phyloP scores from a whole-genome alignment of 139 green algal species.

The Haematococcus lacustris region DNA sequence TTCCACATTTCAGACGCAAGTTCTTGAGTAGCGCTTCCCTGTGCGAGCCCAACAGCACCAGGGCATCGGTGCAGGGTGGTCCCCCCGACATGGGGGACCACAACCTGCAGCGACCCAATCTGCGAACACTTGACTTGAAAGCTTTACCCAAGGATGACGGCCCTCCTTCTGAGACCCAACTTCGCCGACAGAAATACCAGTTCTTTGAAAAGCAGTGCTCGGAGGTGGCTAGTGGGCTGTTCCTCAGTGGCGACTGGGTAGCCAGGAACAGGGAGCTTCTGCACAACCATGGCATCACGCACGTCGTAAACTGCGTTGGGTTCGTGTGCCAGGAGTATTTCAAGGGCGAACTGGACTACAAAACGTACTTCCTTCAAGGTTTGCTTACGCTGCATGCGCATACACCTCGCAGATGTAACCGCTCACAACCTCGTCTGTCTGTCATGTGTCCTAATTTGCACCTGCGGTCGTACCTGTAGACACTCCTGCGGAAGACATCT shows the following conservation, averaged over 20 bases:
- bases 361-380: constrained; percentile 85
- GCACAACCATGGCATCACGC: constrained; percentile 69
- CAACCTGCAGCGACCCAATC: constrained; percentile 8
- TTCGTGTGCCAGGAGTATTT: constrained; percentile 84
- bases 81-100: too few relatives aligned
- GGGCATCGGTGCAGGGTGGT: too few relatives aligned
- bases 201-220: constrained; percentile 69
- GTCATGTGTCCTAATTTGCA: too few relatives aligned
- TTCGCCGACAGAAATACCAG: constrained; percentile 58
- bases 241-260: constrained; percentile 77
- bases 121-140: constrained; percentile 39
- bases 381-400: too few relatives aligned
- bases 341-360: constrained; percentile 72
- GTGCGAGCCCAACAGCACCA: too few relatives aligned
- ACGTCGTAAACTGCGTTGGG: constrained; percentile 95
- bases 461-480: too few relatives aligned
- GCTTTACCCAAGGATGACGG: constrained; percentile 44
- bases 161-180: constrained; percentile 50
- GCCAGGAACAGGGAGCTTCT: constrained; percentile 66
- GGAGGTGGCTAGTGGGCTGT: constrained; percentile 69
- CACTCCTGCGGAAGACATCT: constrained; percentile 82
- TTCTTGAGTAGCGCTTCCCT: too few relatives aligned
- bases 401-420: too few relatives aligned
- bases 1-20: too few relatives aligned
- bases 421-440: too few relatives aligned